Evolutionary conservation across 495 filamentous ascomycete genomes (phyloP), one percentile per base, ranked within the genome.

Genomic region (Saxispiralis lemnorum): DNA sequence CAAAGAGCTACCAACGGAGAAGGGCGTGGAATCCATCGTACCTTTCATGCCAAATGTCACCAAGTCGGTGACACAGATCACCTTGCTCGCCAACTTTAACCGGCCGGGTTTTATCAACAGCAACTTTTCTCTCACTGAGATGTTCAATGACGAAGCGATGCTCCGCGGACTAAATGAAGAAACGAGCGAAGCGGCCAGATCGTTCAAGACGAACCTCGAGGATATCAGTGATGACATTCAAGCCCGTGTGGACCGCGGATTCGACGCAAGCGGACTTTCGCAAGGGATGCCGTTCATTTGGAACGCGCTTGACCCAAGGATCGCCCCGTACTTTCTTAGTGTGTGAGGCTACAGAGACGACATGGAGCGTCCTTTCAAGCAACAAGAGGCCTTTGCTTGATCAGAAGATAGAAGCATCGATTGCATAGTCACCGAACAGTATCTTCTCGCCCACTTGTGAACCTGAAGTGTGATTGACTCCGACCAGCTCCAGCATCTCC

Each of bases 241-340:
- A 17, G 40, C 39, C 2, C 56, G 54, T 31, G 42, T 19, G 0
- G 24, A 28, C 9, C 24, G 24, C 24, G 24, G 24, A 28, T 64
- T 64, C 48, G 60, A 60, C 48, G 38, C 35, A 28, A 39, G 56
- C 3, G 61, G 61, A 18, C 48, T 64, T 14, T 47, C 42, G 24
- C 54, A 58, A 39, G 61, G 60, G 9, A 64, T 64, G 61, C 61
- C 61, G 31, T 63, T 64, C 44, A 31, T 63, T 6, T 64, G 59
- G 59, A 28, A 56, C 47, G 45, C 47, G 15, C 43, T 60, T 24
- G 56, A 59, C 47, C 58, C 58, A 1, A 52, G 52, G 16, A 38
- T 47, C 20, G 34, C 34, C 10, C 45, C 45, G 6, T 47, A 32
- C 36, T 47, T 30, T 24, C 14, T 47, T 9, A 41, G 30, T 34